Conservation (phyloP, 163 green algal species). For the Scenedesmus sp. region DNA sequence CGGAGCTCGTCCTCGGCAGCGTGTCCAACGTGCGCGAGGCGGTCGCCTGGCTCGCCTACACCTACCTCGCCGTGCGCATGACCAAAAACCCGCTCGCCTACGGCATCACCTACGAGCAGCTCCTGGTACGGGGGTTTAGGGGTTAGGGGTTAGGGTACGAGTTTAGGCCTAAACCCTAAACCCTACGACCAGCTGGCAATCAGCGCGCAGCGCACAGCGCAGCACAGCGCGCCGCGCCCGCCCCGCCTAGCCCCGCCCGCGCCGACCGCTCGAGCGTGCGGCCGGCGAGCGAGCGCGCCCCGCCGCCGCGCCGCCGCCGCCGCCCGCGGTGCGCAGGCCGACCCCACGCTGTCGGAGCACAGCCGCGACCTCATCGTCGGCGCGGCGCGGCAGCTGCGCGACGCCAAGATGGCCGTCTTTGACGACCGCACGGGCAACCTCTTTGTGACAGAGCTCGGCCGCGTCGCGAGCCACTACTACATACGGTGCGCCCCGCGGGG, state of each 20-base stretch:
- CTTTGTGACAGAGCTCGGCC: conserved; percentile 95
- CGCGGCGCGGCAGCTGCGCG: conserved; percentile 71
- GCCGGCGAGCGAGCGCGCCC: not conserved
- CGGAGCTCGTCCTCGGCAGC: conserved; percentile 96
- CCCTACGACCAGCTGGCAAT: too few relatives aligned
- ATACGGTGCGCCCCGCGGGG: conserved; percentile 66
- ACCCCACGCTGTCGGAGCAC: conserved; percentile 60
- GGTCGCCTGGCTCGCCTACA: conserved; percentile 90
- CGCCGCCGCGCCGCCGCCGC: not conserved
- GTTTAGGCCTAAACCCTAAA: too few relatives aligned
- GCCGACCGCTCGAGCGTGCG: not conserved
- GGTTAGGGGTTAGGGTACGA: too few relatives aligned
- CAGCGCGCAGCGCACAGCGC: too few relatives aligned
- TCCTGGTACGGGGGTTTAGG: conserved; percentile 65
- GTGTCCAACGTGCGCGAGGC: conserved; percentile 88
- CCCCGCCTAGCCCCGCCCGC: too few relatives aligned
- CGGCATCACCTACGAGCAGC: conserved; percentile 90
- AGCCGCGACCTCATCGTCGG: conserved; percentile 81
- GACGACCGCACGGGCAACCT: conserved; percentile 79
- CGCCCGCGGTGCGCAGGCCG: not conserved
- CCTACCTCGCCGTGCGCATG: conserved; percentile 95
- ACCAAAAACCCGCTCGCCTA: conserved; percentile 93
- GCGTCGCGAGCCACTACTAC: conserved; percentile 97
- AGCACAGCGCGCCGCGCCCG: too few relatives aligned
- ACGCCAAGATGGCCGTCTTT: conserved; percentile 56